Percentiles rank a stretch among this genome's conserved stretches.
These are phyloP conservation scores for Agrostemma githago DNA, from an alignment of 148 eudicot species.

Conservation along the genomic window DNA sequence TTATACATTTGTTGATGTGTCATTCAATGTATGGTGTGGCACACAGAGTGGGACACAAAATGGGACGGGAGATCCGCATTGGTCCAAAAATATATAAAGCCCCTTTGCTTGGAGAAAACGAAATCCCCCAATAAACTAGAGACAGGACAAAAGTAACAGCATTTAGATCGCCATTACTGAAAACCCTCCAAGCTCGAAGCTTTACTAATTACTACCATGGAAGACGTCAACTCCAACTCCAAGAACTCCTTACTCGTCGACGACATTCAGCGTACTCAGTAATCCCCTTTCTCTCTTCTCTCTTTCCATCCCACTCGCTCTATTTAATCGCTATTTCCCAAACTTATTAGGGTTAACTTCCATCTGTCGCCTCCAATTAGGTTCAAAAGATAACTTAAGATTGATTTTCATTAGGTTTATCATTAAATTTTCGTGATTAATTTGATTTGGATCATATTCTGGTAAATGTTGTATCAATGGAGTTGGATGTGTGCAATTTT, in stretches of 20 bases:
- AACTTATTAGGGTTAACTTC: background rate
- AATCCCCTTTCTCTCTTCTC: background rate
- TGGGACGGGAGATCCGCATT: too few relatives aligned
- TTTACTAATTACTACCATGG: background rate
- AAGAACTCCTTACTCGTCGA: slow-evolving; percentile 20
- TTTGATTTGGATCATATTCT: background rate
- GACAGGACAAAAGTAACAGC: background rate
- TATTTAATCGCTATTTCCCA: too few relatives aligned
- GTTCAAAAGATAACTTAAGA: background rate
- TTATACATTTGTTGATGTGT: too few relatives aligned
- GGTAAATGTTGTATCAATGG: background rate
- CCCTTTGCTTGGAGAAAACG: too few relatives aligned
- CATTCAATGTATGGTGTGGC: too few relatives aligned
- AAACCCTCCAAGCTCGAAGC: background rate
- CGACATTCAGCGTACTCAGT: slow-evolving; percentile 32
- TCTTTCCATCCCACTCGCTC: too few relatives aligned
- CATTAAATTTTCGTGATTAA: background rate
- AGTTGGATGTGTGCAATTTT: background rate
- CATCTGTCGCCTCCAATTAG: background rate
- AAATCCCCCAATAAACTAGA: background rate
- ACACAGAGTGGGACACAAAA: too few relatives aligned
- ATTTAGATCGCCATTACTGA: background rate
- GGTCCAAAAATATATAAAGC: too few relatives aligned
- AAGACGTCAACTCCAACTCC: slow-evolving; percentile 11
- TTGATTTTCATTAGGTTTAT: background rate